A percentile compares a stretch with the other conserved stretches of the same genome.
Conservation (phyloP, 75 land plant species). For the Cryptomeria japonica region DNA sequence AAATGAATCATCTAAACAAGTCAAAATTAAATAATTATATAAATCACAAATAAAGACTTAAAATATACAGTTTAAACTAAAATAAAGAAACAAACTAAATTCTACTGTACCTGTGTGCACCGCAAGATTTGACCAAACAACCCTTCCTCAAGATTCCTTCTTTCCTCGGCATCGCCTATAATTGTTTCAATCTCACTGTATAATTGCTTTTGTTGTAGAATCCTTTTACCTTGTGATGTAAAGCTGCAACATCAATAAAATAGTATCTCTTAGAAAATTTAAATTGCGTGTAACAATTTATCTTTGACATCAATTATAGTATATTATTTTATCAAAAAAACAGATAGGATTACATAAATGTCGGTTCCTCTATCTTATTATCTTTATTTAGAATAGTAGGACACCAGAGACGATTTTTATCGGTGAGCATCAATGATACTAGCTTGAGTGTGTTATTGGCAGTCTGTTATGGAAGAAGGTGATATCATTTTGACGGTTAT, state of each 20-base stretch:
- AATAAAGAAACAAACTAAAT: neutral
- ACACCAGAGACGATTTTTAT: neutral
- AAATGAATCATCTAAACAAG: no score
- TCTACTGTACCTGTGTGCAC: conserved; percentile 57
- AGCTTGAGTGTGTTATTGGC: neutral
- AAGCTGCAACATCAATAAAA: conserved; percentile 4
- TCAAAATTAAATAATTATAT: no score
- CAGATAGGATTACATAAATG: no score
- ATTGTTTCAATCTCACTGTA: conserved; percentile 54
- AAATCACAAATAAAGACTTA: no score
- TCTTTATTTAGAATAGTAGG: neutral
- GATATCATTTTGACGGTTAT: neutral
- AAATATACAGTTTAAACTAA: no score
- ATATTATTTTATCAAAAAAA: no score
- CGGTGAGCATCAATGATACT: neutral
- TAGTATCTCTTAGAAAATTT: neutral
- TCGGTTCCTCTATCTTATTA: neutral
- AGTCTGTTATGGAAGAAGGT: neutral
- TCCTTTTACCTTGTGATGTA: conserved; percentile 25
- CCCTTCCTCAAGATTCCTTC: conserved; percentile 55
- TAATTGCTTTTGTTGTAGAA: conserved; percentile 57
- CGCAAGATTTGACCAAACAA: conserved; percentile 64
- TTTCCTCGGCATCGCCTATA: conserved; percentile 41
- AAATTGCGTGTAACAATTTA: neutral
- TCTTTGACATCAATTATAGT: neutral